A percentile compares a stretch with the other conserved stretches of the same genome.
Evolutionary conservation across 2,329 filamentous ascomycete species (phyloP).

Genomic region (Cladosporium sp.): DNA sequence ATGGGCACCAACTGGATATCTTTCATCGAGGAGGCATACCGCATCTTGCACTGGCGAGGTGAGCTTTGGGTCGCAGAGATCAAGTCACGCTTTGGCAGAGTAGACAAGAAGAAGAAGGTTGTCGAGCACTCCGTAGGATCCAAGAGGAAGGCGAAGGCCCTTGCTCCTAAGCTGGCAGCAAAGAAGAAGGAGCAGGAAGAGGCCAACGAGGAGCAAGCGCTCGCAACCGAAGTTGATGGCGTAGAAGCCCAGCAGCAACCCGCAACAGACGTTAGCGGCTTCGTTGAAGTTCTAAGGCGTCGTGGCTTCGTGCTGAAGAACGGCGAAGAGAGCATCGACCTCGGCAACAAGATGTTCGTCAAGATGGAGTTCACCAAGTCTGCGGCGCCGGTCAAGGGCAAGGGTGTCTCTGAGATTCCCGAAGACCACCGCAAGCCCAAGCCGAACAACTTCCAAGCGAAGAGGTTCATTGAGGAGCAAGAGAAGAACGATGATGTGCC

Average conservation of each 20-base stretch:
- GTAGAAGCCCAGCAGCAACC: slow-evolving; percentile 60
- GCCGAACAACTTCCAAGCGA: slow-evolving; percentile 32
- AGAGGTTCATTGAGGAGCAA: slow-evolving; percentile 61
- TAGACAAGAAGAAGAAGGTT: slow-evolving; percentile 49
- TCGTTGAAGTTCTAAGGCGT: slow-evolving; percentile 77
- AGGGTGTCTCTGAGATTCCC: slow-evolving; percentile 56
- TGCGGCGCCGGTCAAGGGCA: slow-evolving; percentile 72
- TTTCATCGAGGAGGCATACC: slow-evolving; percentile 94
- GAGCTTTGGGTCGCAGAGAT: slow-evolving; percentile 98
- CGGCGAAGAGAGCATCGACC: slow-evolving; percentile 66
- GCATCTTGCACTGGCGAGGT: slow-evolving; percentile 86
- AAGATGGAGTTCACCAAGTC: slow-evolving; percentile 92
- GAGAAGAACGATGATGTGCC: slow-evolving; percentile 53
- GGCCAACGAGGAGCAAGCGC: slow-evolving; percentile 59
- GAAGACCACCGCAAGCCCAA: slow-evolving; percentile 39
- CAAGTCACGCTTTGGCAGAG: slow-evolving; percentile 81
- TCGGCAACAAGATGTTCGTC: slow-evolving; percentile 97
- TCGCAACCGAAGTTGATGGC: slow-evolving; percentile 67
- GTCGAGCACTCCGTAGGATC: slow-evolving; percentile 72
- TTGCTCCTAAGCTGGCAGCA: slow-evolving; percentile 38
- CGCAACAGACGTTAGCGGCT: slow-evolving; percentile 84
- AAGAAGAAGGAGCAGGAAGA: slow-evolving; percentile 56
- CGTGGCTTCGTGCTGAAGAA: slow-evolving; percentile 83
- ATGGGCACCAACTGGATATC: slow-evolving; percentile 99
- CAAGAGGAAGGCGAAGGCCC: slow-evolving; percentile 49